These are phyloP conservation scores for Phaeotremella fagi DNA, from an alignment of 768 basidiomycete genomes.

Conservation along the genomic window DNA sequence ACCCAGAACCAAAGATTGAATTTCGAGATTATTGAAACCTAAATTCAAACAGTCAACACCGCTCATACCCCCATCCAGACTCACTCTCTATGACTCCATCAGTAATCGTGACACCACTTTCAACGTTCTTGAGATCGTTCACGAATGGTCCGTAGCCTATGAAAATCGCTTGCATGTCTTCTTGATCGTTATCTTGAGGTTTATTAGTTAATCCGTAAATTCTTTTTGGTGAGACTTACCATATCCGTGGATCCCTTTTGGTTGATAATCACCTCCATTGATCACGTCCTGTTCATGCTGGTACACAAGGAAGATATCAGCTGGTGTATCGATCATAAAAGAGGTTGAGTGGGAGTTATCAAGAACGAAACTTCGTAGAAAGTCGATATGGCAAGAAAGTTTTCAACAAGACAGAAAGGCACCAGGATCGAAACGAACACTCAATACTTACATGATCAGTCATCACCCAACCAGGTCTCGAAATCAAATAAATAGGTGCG, in stretches of 20 bases:
- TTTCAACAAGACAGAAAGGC: too few species aligned
- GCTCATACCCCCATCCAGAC: slow-evolving; percentile 2
- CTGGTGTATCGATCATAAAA: too few species aligned
- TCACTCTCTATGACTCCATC: slow-evolving; percentile 40
- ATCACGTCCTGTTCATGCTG: slow-evolving; percentile 53
- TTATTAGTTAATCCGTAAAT: too few species aligned
- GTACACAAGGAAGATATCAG: background rate
- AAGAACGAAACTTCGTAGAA: too few species aligned
- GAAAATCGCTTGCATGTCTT: slow-evolving; percentile 81
- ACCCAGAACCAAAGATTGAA: slow-evolving; percentile 76
- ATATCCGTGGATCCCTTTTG: slow-evolving; percentile 84
- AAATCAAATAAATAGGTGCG: slow-evolving; percentile 80
- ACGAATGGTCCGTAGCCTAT: slow-evolving; percentile 89
- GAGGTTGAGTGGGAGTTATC: too few species aligned
- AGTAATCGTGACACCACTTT: slow-evolving; percentile 61
- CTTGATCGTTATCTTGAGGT: slow-evolving; percentile 60
- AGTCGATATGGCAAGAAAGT: too few species aligned
- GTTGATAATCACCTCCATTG: slow-evolving; percentile 54
- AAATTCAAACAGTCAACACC: slow-evolving; percentile 54
- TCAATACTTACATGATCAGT: slow-evolving; percentile 54
- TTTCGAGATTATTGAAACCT: slow-evolving; percentile 80
- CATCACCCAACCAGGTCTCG: slow-evolving; percentile 72
- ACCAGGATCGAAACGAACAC: background rate
- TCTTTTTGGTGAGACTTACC: slow-evolving; percentile 10
- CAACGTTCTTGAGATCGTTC: slow-evolving; percentile 57